Evolutionary conservation across 129 eudicot genomes (phyloP).

Genomic region (Lonicera japonica): DNA sequence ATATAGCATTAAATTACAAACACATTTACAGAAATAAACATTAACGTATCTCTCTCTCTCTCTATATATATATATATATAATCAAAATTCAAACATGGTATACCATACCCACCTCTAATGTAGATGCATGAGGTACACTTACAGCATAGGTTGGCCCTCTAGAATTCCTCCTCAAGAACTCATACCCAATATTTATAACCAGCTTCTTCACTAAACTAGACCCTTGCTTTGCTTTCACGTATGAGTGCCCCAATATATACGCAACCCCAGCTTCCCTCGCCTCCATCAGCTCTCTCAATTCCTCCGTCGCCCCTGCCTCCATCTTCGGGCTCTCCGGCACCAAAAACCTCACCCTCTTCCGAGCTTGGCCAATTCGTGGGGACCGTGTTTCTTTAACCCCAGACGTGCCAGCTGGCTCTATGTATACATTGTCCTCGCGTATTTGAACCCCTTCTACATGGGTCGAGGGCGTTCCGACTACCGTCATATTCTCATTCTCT

Average conservation of each 20-base stretch:
- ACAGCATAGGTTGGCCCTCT: conserved; percentile 46
- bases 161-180: conserved; percentile 70
- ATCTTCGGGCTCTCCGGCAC: conserved; percentile 73
- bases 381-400: conserved; percentile 30
- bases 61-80: not conserved
- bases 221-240: conserved; percentile 77
- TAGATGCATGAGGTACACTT: conserved; percentile 80
- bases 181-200: conserved; percentile 66
- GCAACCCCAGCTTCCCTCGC: conserved; percentile 92
- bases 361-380: conserved; percentile 17
- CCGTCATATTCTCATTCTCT: conserved; percentile 51
- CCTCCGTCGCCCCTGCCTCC: conserved; percentile 37
- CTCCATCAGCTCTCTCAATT: conserved; percentile 67
- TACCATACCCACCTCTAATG: conserved; percentile 90
- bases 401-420: conserved; percentile 18
- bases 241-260: conserved; percentile 72
- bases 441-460: conserved; percentile 36
- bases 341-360: conserved; percentile 74
- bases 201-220: conserved; percentile 57
- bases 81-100: conserved; percentile 49
- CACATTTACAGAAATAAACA: conserved; percentile 13
- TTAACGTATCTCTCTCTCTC: not conserved
- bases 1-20: not conserved
- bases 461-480: conserved; percentile 58
- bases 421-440: conserved; percentile 13